Conservation (phyloP, 108 stramenopile species). For the Asterionellopsis glacialis region DNA sequence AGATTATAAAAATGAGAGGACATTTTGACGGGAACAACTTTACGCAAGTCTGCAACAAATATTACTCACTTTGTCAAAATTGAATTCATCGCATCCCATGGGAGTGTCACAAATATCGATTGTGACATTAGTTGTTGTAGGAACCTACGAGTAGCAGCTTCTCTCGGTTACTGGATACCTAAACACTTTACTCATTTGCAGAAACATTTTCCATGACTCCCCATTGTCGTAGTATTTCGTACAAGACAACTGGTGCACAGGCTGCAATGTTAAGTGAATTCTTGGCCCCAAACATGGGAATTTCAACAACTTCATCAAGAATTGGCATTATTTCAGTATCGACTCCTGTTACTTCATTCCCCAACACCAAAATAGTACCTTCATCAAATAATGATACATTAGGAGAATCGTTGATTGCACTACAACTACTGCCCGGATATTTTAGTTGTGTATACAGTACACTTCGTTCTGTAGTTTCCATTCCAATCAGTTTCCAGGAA, state of each 20-base stretch:
- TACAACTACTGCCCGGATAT: slow-evolving; percentile 37
- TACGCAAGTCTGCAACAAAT: too few species aligned
- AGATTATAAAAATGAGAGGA: too few species aligned
- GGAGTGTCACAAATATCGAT: too few species aligned
- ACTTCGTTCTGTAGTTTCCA: slow-evolving; percentile 82
- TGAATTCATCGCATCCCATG: too few species aligned
- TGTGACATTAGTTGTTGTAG: too few species aligned
- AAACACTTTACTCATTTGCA: too few species aligned
- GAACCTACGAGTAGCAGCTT: too few species aligned
- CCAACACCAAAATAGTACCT: slow-evolving; percentile 67
- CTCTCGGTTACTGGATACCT: too few species aligned
- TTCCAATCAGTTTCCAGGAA: slow-evolving; percentile 44
- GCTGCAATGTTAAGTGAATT: slow-evolving; percentile 87
- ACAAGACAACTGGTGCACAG: slow-evolving; percentile 83
- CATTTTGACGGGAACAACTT: too few species aligned
- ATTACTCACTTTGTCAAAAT: too few species aligned
- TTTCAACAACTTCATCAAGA: slow-evolving; percentile 70
- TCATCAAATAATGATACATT: not conserved
- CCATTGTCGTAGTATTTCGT: slow-evolving; percentile 80
- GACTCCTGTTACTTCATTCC: slow-evolving; percentile 85
- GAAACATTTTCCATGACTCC: too few species aligned
- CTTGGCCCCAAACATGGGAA: slow-evolving; percentile 83
- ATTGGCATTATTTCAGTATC: slow-evolving; percentile 49
- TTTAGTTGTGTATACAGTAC: slow-evolving; percentile 39
- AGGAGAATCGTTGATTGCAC: not conserved